Conservation (phyloP, 768 basidiomycete species). For the Tulasnella sp. region DNA sequence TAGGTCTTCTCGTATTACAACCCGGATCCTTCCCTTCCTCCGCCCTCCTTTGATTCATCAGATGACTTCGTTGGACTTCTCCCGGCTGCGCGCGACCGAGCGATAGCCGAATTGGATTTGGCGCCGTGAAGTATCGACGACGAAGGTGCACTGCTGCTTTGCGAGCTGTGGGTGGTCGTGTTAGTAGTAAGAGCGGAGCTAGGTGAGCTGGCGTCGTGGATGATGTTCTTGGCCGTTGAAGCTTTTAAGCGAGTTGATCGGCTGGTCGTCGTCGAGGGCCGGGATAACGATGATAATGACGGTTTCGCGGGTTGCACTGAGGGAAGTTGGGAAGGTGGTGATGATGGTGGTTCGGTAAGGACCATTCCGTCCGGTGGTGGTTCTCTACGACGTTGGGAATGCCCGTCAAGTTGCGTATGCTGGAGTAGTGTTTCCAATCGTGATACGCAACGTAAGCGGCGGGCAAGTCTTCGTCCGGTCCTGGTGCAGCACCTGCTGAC, state of each 20-base stretch:
- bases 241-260: neutral
- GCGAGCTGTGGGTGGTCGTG: slow-evolving; percentile 27
- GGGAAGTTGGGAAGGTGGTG: no score
- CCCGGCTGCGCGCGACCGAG: neutral
- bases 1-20: slow-evolving; percentile 29
- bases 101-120: neutral
- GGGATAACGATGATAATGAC: neutral
- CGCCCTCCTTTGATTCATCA: slow-evolving; percentile 41
- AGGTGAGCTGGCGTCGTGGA: neutral
- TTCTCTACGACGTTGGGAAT: slow-evolving; percentile 55
- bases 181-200: slow-evolving; percentile 31
- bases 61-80: slow-evolving; percentile 48
- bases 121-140: neutral
- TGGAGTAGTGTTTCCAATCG: slow-evolving; percentile 93
- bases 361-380: neutral
- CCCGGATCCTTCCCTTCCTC: slow-evolving; percentile 30
- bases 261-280: neutral
- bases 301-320: no score
- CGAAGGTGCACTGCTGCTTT: neutral
- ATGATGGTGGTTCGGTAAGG: neutral
- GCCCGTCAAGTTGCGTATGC: slow-evolving; percentile 76
- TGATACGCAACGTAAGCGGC: slow-evolving; percentile 43
- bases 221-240: neutral
- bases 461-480: neutral
- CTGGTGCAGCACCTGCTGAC: slow-evolving; percentile 8